These are phyloP conservation scores for Albugo candida DNA, from an alignment of 352 stramenopile species.

Conservation along the genomic window DNA sequence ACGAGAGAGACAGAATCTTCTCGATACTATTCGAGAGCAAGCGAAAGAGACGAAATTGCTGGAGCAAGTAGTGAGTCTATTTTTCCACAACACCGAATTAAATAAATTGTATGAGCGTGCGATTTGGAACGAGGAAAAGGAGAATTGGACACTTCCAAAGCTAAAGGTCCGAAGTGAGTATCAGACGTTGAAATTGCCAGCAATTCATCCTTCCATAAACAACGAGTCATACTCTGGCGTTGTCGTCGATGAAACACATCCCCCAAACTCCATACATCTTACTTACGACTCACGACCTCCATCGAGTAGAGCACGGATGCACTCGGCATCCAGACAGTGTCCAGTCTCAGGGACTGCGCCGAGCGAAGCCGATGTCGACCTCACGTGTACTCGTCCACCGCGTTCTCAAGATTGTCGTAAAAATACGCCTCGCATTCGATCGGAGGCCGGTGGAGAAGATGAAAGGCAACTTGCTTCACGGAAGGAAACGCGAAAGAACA, in stretches of 20 bases:
- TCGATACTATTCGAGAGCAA: conserved; percentile 79
- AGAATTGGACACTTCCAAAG: conserved; percentile 54
- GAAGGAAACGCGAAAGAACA: too few relatives aligned
- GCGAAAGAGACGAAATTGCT: conserved; percentile 76
- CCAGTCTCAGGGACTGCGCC: too few relatives aligned
- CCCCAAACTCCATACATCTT: too few relatives aligned
- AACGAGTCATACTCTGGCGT: conserved; percentile 3
- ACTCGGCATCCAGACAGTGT: too few relatives aligned
- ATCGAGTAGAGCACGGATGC: too few relatives aligned
- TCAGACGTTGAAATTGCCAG: conserved; percentile 53
- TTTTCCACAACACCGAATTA: conserved; percentile 67
- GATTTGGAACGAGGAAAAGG: conserved; percentile 64
- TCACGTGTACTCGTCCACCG: too few relatives aligned
- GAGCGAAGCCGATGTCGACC: too few relatives aligned
- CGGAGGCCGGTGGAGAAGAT: too few relatives aligned
- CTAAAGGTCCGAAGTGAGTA: conserved; percentile 65
- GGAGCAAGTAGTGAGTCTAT: conserved; percentile 73
- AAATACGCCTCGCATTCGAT: too few relatives aligned
- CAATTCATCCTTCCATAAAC: conserved; percentile 7
- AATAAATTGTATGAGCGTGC: conserved; percentile 78
- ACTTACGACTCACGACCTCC: too few relatives aligned
- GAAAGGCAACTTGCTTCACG: too few relatives aligned
- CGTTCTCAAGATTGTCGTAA: too few relatives aligned
- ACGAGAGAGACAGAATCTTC: conserved; percentile 59
- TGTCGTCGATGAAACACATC: background rate